A percentile compares a stretch with the other conserved stretches of the same genome.
Evolutionary conservation across 2,329 filamentous ascomycete species (phyloP).

Genomic region (Pyrenophora tritici-repentis): DNA sequence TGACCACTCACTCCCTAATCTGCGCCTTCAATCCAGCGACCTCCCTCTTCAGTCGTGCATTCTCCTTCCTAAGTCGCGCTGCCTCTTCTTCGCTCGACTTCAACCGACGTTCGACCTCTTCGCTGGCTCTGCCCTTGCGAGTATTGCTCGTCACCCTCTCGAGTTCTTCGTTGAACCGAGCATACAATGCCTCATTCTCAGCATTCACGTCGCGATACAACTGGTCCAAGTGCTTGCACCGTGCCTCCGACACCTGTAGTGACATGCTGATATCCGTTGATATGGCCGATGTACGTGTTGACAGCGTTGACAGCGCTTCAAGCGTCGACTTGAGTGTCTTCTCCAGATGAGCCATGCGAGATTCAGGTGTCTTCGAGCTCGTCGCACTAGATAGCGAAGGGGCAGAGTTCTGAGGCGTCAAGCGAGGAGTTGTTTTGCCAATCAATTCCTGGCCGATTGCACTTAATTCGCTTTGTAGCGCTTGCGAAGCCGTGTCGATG

Average conservation of each 20-base stretch:
- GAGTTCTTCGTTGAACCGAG: constrained; percentile 89
- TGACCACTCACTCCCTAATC: constrained; percentile 50
- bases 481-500: constrained; percentile 70
- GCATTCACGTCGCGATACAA: constrained; percentile 84
- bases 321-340: constrained; percentile 61
- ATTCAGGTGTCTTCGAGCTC: constrained; percentile 49
- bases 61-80: constrained; percentile 80
- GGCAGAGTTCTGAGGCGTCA: constrained; percentile 40
- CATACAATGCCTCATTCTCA: constrained; percentile 91
- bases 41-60: constrained; percentile 80
- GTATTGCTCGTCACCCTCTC: constrained; percentile 76
- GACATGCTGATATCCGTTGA: constrained; percentile 73
- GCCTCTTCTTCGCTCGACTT: constrained; percentile 78
- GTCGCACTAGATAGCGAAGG: constrained; percentile 26
- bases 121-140: constrained; percentile 75
- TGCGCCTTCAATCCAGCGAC: constrained; percentile 67
- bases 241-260: constrained; percentile 74
- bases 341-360: constrained; percentile 70
- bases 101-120: constrained; percentile 73
- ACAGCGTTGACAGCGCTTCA: constrained; percentile 42
- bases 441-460: constrained; percentile 83
- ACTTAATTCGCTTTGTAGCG: constrained; percentile 74
- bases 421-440: constrained; percentile 35
- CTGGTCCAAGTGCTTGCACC: constrained; percentile 82
- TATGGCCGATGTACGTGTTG: constrained; percentile 53